Percentiles rank a stretch among this genome's conserved stretches.
These are phyloP conservation scores for Boechera divaricarpa DNA, from an alignment of 345 rosid genomes.

Conservation along the genomic window DNA sequence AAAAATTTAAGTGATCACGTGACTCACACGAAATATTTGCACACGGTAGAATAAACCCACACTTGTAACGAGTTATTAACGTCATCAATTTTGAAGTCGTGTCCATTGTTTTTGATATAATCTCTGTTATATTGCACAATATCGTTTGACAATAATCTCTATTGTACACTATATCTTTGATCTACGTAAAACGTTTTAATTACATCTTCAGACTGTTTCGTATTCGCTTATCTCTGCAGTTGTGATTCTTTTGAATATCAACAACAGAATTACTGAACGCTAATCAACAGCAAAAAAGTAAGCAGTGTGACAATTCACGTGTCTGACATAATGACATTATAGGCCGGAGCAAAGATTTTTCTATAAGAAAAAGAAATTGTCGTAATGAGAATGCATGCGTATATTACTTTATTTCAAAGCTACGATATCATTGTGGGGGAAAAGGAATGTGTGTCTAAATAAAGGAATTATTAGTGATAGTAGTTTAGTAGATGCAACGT, in stretches of 20 bases:
- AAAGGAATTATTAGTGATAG: conserved; percentile 36
- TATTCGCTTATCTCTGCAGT: background rate
- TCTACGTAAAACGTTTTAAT: background rate
- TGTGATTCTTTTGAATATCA: background rate
- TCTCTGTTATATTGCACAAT: no score
- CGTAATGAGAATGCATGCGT: background rate
- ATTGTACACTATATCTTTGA: no score
- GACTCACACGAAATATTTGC: no score
- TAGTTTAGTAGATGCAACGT: conserved; percentile 39
- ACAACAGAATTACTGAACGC: background rate
- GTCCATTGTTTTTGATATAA: no score
- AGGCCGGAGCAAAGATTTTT: background rate
- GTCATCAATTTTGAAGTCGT: no score
- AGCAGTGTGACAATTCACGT: conserved; percentile 23
- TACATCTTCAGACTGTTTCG: background rate
- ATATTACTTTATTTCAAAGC: conserved; percentile 18
- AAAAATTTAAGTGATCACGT: no score
- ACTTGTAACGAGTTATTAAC: no score
- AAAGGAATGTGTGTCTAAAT: conserved; percentile 23
- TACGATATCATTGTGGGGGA: conserved; percentile 4
- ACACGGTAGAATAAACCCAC: no score
- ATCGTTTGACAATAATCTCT: no score
- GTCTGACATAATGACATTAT: background rate
- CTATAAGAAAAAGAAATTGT: background rate
- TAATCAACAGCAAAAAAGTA: background rate